Evolutionary conservation across 2,329 filamentous ascomycete genomes (phyloP).

Genomic region (Fusarium sp.): DNA sequence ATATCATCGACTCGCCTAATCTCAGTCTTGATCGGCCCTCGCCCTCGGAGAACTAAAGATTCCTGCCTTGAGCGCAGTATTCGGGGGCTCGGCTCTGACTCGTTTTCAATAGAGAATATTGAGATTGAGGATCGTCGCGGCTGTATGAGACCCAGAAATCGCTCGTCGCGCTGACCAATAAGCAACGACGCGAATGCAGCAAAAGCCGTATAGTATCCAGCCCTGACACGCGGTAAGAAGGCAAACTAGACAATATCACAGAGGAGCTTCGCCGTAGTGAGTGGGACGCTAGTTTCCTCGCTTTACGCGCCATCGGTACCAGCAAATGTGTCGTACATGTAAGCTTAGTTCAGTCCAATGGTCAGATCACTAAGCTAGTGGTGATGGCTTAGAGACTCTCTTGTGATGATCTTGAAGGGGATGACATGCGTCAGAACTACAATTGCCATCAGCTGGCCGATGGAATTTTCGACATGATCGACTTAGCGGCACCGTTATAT

Average conservation of each 20-base stretch:
- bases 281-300: slow-evolving; percentile 3
- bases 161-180: slow-evolving; percentile 6
- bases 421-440: background rate
- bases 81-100: background rate
- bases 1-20: background rate
- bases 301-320: slow-evolving; percentile 17
- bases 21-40: background rate
- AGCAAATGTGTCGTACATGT: slow-evolving; percentile 2
- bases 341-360: background rate
- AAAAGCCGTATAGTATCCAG: slow-evolving; percentile 35
- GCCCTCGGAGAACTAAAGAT: background rate
- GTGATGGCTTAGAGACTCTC: slow-evolving; percentile 3
- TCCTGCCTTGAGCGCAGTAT: background rate
- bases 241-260: slow-evolving; percentile 23
- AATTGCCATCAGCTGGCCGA: background rate
- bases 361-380: slow-evolving; percentile 7
- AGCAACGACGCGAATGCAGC: slow-evolving; percentile 16
- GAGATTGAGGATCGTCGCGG: background rate
- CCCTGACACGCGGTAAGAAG: slow-evolving; percentile 25
- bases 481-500: background rate
- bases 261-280: slow-evolving; percentile 17
- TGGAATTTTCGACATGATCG: background rate
- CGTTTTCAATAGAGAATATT: background rate
- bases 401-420: slow-evolving; percentile 15
- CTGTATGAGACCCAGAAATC: background rate